phyloP scores from a whole-genome alignment of 2,329 filamentous ascomycete species.

The Colletotrichum lupini region DNA sequence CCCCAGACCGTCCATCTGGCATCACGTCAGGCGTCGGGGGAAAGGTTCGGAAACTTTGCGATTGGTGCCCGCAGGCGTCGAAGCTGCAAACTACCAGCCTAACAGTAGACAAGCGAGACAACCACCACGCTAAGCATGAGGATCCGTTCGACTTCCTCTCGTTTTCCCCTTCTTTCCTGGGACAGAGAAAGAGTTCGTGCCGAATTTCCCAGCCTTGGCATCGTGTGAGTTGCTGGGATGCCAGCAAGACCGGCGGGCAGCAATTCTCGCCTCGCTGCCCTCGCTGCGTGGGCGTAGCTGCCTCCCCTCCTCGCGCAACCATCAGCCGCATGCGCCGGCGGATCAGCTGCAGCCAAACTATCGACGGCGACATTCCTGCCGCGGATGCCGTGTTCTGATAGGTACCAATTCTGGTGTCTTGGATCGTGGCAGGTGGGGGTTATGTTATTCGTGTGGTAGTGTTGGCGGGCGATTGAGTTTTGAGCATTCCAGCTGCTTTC shows the following conservation, averaged over 20 bases:
- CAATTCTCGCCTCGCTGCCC: neutral
- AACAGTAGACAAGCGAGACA: neutral
- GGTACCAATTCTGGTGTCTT: neutral
- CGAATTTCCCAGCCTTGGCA: neutral
- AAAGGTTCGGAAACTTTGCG: neutral
- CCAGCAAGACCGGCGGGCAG: neutral
- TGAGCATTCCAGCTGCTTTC: slow-evolving; percentile 23
- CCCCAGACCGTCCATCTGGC: neutral
- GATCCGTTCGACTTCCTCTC: neutral
- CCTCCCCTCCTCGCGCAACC: neutral
- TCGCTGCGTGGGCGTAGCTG: neutral
- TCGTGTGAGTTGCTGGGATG: neutral
- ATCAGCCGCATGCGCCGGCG: slow-evolving; percentile 18
- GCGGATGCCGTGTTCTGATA: neutral
- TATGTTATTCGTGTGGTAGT: neutral
- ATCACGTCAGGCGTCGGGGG: neutral
- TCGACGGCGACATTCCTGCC: slow-evolving; percentile 13
- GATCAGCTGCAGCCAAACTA: slow-evolving; percentile 5
- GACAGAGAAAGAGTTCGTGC: neutral
- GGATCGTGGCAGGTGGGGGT: neutral
- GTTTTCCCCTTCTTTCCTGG: neutral
- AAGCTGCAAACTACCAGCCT: neutral
- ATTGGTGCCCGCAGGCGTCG: slow-evolving; percentile 27
- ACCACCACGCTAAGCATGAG: neutral
- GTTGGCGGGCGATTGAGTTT: neutral